Evolutionary conservation across 176 grass and related monocot species (phyloP).

Genomic region (Rhynchospora breviuscula): DNA sequence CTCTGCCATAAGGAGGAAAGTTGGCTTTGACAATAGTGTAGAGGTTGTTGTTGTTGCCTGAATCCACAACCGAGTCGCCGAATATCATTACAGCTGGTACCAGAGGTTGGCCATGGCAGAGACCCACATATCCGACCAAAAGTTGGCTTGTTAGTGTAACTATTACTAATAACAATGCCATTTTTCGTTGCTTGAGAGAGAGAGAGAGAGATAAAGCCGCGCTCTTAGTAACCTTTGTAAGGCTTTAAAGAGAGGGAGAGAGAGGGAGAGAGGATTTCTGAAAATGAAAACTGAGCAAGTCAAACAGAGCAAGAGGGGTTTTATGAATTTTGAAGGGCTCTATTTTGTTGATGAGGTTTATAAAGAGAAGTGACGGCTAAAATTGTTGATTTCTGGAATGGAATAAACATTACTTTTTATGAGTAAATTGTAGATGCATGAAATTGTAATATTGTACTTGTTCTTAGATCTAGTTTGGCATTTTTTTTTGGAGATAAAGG

Average conservation of each 20-base stretch:
- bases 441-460: neutral
- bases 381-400: neutral
- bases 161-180: constrained; percentile 6
- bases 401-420: neutral
- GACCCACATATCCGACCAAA: neutral
- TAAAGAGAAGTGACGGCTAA: neutral
- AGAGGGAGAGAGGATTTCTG: neutral
- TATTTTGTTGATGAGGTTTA: neutral
- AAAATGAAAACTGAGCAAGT: too few species aligned
- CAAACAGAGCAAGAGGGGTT: neutral
- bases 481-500: too few species aligned
- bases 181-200: neutral
- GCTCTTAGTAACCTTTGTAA: too few species aligned
- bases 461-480: too few species aligned
- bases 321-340: neutral
- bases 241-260: neutral
- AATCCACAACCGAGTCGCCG: constrained; percentile 95
- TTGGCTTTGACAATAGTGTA: constrained; percentile 82
- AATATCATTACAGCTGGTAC: constrained; percentile 95
- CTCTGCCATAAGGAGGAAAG: constrained; percentile 95
- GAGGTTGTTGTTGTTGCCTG: constrained; percentile 95
- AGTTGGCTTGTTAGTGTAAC: constrained; percentile 17
- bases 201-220: neutral
- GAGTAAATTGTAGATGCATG: neutral
- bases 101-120: constrained; percentile 49